Base-by-base conservation (phyloP, 805 yeast genomes). In the Schwanniomyces pseudopolymorphus region DNA sequence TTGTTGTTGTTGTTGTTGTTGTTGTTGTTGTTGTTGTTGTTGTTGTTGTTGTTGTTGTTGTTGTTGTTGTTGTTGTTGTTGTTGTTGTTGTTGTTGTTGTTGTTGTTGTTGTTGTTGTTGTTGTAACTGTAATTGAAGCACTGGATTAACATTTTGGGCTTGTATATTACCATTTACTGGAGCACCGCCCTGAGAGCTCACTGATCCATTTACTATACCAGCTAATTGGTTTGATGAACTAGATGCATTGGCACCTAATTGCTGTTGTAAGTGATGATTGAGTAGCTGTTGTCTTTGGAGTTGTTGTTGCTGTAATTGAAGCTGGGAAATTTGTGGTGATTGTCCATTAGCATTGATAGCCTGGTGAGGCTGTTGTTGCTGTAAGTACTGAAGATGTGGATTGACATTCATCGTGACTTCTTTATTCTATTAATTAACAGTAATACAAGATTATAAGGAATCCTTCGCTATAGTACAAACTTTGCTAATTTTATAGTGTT, bases 361-460 rank as follows among this genome's bases (percentile, higher is more conserved):
- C 31, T 56, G 64, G 51, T 55, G 68, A 22, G 54, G 56, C 53
- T 54, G 72, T 52, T 56, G 70, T 54, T 66, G 72, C 51, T 64
- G 77, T 48, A 72, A 60, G 55, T 70, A 70, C 51, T 69, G 77
- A 40, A 70, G 66, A 47, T 72, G 77, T 24, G 75, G 75, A 47
- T 69, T 69, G 40, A 64, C 64, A 57, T 72, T 72, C 76, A 72
- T 72, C 17, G 22, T 49, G 13, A 25, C 26, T 10, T 37, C 39
- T 42, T 17, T 22, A 31, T 33, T 24, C 19, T 40, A 40, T 28
- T 28, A 26, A 39, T 10, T 38, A 26, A 38, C 28, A 38, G 14
- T 24, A 24, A 14, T 38, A 38, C 28, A 38, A 24, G 39, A 36
- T 36, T 22, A 13, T 19, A 20, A 36, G 2, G 5, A 21, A 20